These are phyloP conservation scores for Trichosporon sp. DNA, from an alignment of 1,284 basidiomycete genomes.

Conservation along the genomic window DNA sequence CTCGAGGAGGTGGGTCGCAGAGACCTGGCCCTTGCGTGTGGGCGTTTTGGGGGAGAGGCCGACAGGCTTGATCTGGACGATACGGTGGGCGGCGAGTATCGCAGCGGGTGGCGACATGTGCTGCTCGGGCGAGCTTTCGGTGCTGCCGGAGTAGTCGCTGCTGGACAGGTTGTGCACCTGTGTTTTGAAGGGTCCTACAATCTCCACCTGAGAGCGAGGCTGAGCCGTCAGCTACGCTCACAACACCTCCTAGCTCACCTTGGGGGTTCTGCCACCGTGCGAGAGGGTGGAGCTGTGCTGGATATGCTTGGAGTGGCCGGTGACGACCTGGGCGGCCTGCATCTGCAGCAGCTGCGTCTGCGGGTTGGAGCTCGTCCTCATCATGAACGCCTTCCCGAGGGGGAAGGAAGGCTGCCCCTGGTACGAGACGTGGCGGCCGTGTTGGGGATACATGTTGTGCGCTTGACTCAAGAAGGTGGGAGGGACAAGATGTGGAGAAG, in stretches of 20 bases:
- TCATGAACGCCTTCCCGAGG: neutral
- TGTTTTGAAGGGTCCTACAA: slow-evolving; percentile 13
- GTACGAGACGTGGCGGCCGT: neutral
- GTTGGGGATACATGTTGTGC: neutral
- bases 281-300: neutral
- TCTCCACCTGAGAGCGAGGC: slow-evolving; percentile 6
- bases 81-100: neutral
- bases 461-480: neutral
- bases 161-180: slow-evolving; percentile 12
- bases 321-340: neutral
- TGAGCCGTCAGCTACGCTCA: neutral
- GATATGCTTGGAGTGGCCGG: neutral
- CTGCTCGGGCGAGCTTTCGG: neutral
- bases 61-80: neutral
- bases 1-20: neutral
- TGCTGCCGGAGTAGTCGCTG: neutral
- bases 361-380: neutral
- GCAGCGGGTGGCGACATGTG: neutral
- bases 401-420: neutral
- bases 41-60: neutral
- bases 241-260: neutral
- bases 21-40: neutral
- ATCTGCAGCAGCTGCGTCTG: neutral
- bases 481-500: neutral
- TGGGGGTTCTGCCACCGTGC: neutral